Percentiles rank a stretch among this genome's conserved stretches.
These are phyloP conservation scores for Colletotrichum australisinense DNA, from an alignment of 2,329 filamentous ascomycete species.

Conservation along the genomic window DNA sequence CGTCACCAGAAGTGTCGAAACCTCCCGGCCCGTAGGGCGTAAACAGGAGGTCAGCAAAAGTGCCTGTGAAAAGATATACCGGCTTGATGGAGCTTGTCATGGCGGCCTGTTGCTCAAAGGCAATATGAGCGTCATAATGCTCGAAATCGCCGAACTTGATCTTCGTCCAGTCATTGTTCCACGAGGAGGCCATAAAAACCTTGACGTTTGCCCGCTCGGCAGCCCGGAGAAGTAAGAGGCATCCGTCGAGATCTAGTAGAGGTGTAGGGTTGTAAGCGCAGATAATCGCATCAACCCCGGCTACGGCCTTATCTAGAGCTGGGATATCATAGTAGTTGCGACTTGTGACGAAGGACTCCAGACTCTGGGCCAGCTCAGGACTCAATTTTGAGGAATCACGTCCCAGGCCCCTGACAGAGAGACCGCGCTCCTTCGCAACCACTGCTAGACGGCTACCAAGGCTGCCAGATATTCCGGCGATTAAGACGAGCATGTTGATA, in stretches of 20 bases:
- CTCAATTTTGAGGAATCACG: slow-evolving; percentile 44
- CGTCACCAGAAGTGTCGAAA: slow-evolving; percentile 1
- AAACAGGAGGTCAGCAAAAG: slow-evolving; percentile 42
- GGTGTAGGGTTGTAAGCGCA: slow-evolving; percentile 43
- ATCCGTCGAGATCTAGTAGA: slow-evolving; percentile 43
- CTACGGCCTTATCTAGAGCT: slow-evolving; percentile 45
- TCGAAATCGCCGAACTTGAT: slow-evolving; percentile 44
- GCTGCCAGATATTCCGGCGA: slow-evolving; percentile 50
- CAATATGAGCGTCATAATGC: slow-evolving; percentile 47
- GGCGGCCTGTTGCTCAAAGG: slow-evolving; percentile 46
- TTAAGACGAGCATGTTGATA: slow-evolving; percentile 48
- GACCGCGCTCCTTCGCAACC: slow-evolving; percentile 41
- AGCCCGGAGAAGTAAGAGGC: slow-evolving; percentile 49
- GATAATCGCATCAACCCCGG: slow-evolving; percentile 50
- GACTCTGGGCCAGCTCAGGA: slow-evolving; percentile 21
- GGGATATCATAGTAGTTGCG: slow-evolving; percentile 43
- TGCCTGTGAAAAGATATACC: slow-evolving; percentile 45
- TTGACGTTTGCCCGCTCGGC: slow-evolving; percentile 48
- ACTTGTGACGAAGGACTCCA: slow-evolving; percentile 44
- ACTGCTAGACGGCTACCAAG: slow-evolving; percentile 45
- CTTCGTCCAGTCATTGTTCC: slow-evolving; percentile 48
- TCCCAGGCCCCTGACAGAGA: slow-evolving; percentile 48
- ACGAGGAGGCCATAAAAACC: slow-evolving; percentile 43
- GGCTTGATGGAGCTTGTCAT: slow-evolving; percentile 43
- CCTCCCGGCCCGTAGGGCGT: slow-evolving; percentile 14